These are phyloP conservation scores for Epicoccum nigrum DNA, from an alignment of 2,329 filamentous ascomycete species.

Conservation along the genomic window DNA sequence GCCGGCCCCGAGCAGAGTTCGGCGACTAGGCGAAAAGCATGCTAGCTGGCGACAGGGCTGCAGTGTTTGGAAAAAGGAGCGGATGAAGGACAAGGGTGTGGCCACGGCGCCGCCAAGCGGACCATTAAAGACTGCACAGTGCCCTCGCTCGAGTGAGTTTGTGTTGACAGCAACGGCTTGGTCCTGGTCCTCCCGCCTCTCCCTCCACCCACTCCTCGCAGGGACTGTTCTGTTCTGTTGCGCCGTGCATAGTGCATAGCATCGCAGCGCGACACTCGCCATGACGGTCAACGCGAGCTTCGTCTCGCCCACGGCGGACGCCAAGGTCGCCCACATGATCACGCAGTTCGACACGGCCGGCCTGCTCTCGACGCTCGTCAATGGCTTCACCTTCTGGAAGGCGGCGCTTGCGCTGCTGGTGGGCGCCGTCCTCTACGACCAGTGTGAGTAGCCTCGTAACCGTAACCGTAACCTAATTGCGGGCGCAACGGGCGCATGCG, in stretches of 20 bases:
- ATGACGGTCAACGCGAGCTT: conserved; percentile 49
- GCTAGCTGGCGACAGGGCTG: conserved; percentile 9
- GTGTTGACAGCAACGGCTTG: conserved; percentile 9
- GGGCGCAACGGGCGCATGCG: too few species aligned
- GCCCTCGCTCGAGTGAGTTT: conserved; percentile 7
- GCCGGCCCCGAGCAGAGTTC: conserved; percentile 7
- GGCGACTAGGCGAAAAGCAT: conserved; percentile 15
- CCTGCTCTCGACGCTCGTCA: conserved; percentile 40
- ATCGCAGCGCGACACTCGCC: neutral
- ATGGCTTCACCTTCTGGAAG: conserved; percentile 39
- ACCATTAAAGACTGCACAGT: conserved; percentile 18
- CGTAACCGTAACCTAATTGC: too few species aligned
- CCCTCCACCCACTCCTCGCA: neutral
- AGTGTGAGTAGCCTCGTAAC: conserved; percentile 68
- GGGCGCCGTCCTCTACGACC: conserved; percentile 83
- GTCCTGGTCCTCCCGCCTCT: conserved; percentile 8
- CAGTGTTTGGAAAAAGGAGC: conserved; percentile 7
- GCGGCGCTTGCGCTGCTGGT: conserved; percentile 66
- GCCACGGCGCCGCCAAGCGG: conserved; percentile 10
- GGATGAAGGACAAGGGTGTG: conserved; percentile 12
- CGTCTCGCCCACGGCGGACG: conserved; percentile 49
- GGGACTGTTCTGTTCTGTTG: neutral
- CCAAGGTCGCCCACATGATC: conserved; percentile 41
- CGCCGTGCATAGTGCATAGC: neutral
- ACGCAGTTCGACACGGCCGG: conserved; percentile 39